phyloP scores from a whole-genome alignment of 108 stramenopile species.

The Nitzschia sp. region DNA sequence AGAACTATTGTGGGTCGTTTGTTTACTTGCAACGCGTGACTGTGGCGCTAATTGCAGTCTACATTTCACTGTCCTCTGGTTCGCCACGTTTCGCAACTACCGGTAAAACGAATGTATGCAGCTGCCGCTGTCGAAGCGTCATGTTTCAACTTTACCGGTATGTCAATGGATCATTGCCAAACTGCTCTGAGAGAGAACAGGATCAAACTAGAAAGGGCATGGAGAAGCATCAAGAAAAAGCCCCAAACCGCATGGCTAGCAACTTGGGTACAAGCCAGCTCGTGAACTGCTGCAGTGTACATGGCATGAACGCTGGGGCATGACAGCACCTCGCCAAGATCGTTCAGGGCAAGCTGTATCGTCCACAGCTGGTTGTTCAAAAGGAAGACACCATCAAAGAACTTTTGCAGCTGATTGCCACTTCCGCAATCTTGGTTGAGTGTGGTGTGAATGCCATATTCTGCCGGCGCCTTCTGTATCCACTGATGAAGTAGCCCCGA shows the following conservation, averaged over 20 bases:
- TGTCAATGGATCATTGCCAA: constrained; percentile 19
- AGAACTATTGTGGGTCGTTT: too few relatives aligned
- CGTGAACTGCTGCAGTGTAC: constrained; percentile 28
- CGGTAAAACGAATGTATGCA: too few relatives aligned
- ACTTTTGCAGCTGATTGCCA: neutral
- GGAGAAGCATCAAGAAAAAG: constrained; percentile 12
- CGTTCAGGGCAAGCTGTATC: neutral
- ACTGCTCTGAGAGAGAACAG: constrained; percentile 26
- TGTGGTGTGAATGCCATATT: neutral
- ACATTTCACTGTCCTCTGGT: too few relatives aligned
- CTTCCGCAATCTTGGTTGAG: constrained; percentile 11
- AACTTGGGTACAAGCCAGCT: constrained; percentile 23
- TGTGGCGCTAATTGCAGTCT: too few relatives aligned
- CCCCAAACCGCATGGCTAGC: constrained; percentile 16
- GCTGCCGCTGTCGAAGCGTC: too few relatives aligned
- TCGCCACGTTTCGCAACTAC: too few relatives aligned
- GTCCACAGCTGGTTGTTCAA: neutral
- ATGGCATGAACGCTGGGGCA: constrained; percentile 23
- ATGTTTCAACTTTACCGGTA: too few relatives aligned
- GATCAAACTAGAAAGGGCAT: constrained; percentile 19
- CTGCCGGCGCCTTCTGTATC: neutral
- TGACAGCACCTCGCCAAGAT: neutral
- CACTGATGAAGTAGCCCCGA: neutral
- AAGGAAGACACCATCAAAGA: constrained; percentile 13
- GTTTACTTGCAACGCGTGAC: too few relatives aligned